These are phyloP conservation scores for Mortierella sp. DNA, from an alignment of 371 early-diverging fungal species.

Conservation along the genomic window DNA sequence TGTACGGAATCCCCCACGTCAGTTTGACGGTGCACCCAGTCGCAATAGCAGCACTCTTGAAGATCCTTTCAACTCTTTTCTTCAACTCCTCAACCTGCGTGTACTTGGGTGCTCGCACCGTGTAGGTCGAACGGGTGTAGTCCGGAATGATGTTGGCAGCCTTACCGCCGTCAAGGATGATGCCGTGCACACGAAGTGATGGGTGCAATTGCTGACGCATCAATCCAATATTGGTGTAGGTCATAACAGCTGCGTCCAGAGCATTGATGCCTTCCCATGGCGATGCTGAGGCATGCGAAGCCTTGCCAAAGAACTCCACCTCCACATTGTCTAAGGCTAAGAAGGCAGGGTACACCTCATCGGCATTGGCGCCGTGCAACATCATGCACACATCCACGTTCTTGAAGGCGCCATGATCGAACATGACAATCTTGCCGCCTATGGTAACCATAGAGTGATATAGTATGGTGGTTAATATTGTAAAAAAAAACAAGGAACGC, in stretches of 20 bases:
- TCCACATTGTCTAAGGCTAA: slow-evolving; percentile 60
- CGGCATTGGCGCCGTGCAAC: slow-evolving; percentile 76
- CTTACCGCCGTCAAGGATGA: slow-evolving; percentile 64
- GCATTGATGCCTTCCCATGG: slow-evolving; percentile 86
- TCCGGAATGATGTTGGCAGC: slow-evolving; percentile 60
- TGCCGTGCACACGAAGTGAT: slow-evolving; percentile 65
- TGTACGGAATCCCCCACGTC: slow-evolving; percentile 55
- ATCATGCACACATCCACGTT: slow-evolving; percentile 78
- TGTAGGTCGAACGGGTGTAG: slow-evolving; percentile 55
- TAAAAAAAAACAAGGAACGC: neutral
- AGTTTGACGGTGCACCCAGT: slow-evolving; percentile 64
- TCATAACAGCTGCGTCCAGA: slow-evolving; percentile 72
- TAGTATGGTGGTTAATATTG: too few species aligned
- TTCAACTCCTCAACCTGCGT: slow-evolving; percentile 55
- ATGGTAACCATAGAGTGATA: slow-evolving; percentile 34
- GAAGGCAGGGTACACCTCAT: slow-evolving; percentile 41
- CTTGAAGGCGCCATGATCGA: slow-evolving; percentile 69
- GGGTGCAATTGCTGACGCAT: slow-evolving; percentile 78
- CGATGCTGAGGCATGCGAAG: slow-evolving; percentile 71
- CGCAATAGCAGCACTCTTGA: slow-evolving; percentile 60
- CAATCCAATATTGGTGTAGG: slow-evolving; percentile 69
- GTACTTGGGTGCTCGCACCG: slow-evolving; percentile 58
- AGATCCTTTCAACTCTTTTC: slow-evolving; percentile 54
- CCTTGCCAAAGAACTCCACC: slow-evolving; percentile 74
- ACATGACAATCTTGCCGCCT: slow-evolving; percentile 81